Evolutionary conservation across 495 filamentous ascomycete species (phyloP), one percentile per base, ranked within the genome.

Genomic region (Endocarpon pusillum): DNA sequence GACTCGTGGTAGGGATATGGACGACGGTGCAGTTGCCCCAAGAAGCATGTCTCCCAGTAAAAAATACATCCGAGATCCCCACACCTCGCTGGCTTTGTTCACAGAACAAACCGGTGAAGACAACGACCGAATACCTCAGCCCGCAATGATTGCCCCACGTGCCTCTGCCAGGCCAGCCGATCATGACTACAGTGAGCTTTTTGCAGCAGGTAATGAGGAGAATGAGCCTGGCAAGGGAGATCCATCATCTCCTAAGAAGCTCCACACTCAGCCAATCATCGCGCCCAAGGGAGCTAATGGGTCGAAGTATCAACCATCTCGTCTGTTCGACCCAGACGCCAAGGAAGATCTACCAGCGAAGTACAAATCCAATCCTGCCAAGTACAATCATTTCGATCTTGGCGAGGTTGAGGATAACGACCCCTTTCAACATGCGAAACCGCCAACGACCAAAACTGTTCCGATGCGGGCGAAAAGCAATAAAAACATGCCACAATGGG

Each of bases 351-450:
- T 75, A 66, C 58, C 64, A 64, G 32, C 62, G 61, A 37, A 69
- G 73, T 20, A 65, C 58, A 75, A 64, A 59, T 67, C 49, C 45
- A 59, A 86, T 44, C 67, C 81, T 8, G 69, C 70, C 44, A 87
- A 81, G 47, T 94, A 75, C 55, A 57, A 74, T 21, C 87, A 97
- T 54, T 94, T 94, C 48, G 78, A 91, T 35, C 73, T 94, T 49
- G 74, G 66, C 23, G 76, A 78, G 42, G 75, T 73, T 34, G 57
- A 61, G 22, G 55, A 57, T 34, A 46, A 39, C 21, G 41, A 37
- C n/a, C n/a, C n/a, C n/a, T n/a, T n/a, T n/a, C 14, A 62, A 67
- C 14, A 57, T 62, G 11, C 40, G 52, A 15, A 39, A 22, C n/a
- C n/a, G 5, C 44, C 52, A 36, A 49, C 59, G 36, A 33, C 60